Percentiles rank a stretch among this genome's conserved stretches.
These are phyloP conservation scores for Neurospora sp. DNA, from an alignment of 495 filamentous ascomycete genomes.

Conservation along the genomic window DNA sequence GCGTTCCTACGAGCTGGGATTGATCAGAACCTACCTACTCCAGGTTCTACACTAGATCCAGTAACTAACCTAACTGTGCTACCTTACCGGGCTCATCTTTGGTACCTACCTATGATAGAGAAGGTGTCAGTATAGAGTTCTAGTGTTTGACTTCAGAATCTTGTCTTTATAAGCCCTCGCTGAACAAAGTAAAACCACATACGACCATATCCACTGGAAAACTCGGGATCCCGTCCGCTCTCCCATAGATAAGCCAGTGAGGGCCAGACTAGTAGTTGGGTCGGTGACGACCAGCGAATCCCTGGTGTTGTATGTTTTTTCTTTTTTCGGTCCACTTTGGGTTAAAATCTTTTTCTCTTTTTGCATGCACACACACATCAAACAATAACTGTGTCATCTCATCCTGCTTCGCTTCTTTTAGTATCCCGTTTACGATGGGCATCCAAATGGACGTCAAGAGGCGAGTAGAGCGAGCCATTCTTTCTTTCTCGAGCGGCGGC, in stretches of 20 bases:
- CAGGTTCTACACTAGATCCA: too few species aligned
- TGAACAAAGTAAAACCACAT: constrained; percentile 8
- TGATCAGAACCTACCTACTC: too few species aligned
- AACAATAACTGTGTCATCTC: not conserved
- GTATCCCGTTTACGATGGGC: not conserved
- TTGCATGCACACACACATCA: not conserved
- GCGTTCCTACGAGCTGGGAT: too few species aligned
- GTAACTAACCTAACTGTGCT: too few species aligned
- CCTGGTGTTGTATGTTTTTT: constrained; percentile 18
- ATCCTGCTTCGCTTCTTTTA: not conserved
- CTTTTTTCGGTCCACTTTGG: not conserved
- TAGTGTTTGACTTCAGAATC: not conserved
- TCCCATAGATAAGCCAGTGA: constrained; percentile 3
- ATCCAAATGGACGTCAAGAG: not conserved
- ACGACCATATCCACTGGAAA: constrained; percentile 37
- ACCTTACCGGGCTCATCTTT: too few species aligned
- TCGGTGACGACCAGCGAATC: constrained; percentile 34
- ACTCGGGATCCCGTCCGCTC: constrained; percentile 39
- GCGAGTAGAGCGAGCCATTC: not conserved
- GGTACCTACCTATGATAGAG: too few species aligned
- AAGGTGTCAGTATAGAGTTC: too few species aligned
- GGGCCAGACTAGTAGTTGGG: constrained; percentile 34
- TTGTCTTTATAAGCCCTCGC: not conserved
- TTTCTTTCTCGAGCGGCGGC: too few species aligned
- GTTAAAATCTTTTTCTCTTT: not conserved